These are phyloP conservation scores for Psilocybe cubensis DNA, from an alignment of 768 basidiomycete species.

Conservation along the genomic window DNA sequence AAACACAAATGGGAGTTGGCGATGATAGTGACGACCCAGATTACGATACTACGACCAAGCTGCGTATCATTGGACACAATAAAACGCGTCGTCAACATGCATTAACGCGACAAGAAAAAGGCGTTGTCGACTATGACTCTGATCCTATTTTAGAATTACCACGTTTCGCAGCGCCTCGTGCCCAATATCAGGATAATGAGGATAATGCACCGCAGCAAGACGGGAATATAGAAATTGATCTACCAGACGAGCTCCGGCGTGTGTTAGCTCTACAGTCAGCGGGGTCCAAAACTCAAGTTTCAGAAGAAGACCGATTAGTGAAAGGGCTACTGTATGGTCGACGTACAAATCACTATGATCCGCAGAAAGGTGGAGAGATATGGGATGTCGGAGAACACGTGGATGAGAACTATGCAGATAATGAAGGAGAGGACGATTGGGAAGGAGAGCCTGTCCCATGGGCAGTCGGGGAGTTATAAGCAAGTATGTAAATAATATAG, in stretches of 20 bases:
- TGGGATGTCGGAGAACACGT: slow-evolving; percentile 75
- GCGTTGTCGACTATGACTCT: slow-evolving; percentile 34
- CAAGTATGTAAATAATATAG: slow-evolving; percentile 22
- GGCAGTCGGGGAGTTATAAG: slow-evolving; percentile 76
- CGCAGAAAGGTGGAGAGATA: slow-evolving; percentile 68
- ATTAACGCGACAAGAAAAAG: slow-evolving; percentile 25
- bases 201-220: slow-evolving; percentile 28
- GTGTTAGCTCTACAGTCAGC: slow-evolving; percentile 64
- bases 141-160: slow-evolving; percentile 35
- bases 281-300: slow-evolving; percentile 40
- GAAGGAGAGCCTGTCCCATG: slow-evolving; percentile 84
- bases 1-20: slow-evolving; percentile 23
- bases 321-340: slow-evolving; percentile 63
- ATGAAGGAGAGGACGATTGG: slow-evolving; percentile 68
- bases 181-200: slow-evolving; percentile 22
- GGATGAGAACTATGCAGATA: slow-evolving; percentile 30
- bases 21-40: slow-evolving; percentile 32
- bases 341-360: slow-evolving; percentile 59
- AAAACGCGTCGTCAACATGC: slow-evolving; percentile 19
- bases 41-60: slow-evolving; percentile 28
- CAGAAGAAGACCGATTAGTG: slow-evolving; percentile 57
- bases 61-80: slow-evolving; percentile 38
- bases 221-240: slow-evolving; percentile 53
- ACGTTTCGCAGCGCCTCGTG: slow-evolving; percentile 33
- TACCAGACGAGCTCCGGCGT: slow-evolving; percentile 68